Evolutionary conservation across 805 yeast species (phyloP).

Genomic region (Kuraishia floccosa): DNA sequence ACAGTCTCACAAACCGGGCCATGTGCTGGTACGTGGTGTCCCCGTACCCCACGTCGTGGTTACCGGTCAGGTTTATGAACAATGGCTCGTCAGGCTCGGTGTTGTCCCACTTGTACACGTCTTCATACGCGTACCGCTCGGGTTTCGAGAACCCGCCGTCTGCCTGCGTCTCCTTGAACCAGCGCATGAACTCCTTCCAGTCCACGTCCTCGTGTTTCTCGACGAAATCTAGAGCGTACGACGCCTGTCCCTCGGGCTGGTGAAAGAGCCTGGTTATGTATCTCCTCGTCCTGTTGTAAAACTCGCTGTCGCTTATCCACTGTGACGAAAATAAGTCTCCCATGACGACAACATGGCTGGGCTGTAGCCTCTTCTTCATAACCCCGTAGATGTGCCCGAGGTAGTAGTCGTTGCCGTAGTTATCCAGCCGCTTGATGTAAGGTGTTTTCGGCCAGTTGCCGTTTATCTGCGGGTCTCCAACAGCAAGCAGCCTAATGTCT

Average conservation of each 20-base stretch:
- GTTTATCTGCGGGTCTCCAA: conserved; percentile 96
- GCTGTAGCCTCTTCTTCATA: conserved; percentile 53
- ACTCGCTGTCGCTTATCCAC: conserved; percentile 88
- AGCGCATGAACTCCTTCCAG: conserved; percentile 34
- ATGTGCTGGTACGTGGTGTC: conserved; percentile 90
- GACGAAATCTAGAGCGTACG: conserved; percentile 34
- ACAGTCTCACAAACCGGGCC: conserved; percentile 61
- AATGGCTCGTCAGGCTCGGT: conserved; percentile 41
- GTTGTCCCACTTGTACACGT: conserved; percentile 60
- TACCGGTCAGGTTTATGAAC: conserved; percentile 81
- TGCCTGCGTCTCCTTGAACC: conserved; percentile 16
- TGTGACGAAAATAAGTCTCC: conserved; percentile 92
- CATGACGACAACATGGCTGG: conserved; percentile 78
- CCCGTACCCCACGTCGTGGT: conserved; percentile 96
- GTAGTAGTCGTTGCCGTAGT: conserved; percentile 82
- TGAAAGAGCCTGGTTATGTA: conserved; percentile 63
- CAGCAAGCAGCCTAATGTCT: conserved; percentile 60
- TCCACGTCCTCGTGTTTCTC: conserved; percentile 40
- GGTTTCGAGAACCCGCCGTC: conserved; percentile 17
- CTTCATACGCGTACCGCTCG: conserved; percentile 35
- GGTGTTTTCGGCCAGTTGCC: conserved; percentile 72
- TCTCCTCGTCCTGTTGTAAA: conserved; percentile 66
- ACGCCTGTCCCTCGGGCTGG: conserved; percentile 38
- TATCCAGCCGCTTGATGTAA: conserved; percentile 66
- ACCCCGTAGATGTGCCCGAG: conserved; percentile 71